Base-by-base conservation (phyloP, 2,329 filamentous ascomycete genomes). In the Endoconidiophora polonica region DNA sequence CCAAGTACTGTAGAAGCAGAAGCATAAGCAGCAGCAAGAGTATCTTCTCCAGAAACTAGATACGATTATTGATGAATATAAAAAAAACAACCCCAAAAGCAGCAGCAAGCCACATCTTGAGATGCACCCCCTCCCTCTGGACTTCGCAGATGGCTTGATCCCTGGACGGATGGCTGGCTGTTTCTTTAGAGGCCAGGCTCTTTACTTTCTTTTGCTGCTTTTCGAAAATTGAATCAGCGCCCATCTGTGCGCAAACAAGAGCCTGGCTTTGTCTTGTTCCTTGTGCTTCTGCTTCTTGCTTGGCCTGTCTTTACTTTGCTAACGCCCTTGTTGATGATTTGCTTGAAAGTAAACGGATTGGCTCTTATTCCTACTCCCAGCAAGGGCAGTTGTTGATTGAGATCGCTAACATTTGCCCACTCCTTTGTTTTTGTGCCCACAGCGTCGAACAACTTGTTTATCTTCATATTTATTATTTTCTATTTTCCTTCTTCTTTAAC, bases 401-500 rank as follows among this genome's bases (percentile, higher is more conserved):
- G 36, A 23, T 48, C 52, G 48, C 52, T 39, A 18, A 49, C 44
- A 29, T 39, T 37, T 46, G 47, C 41, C 47, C 44, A 42, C 38
- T 37, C 42, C 12, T n/a, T 48, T 52, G 16, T 12, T 33, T 33
- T 33, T 33, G 29, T 33, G 29, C 29, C 12, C 29, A 33, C 29
- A 12, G 29, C 16, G 16, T 7, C 29, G 9, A 33, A 33, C 29
- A 3, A 33, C 12, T 10, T 10, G 9, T 33, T 45, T 36, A 4
- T 36, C 18, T 45, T 33, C 29, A 4, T 23, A 26, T 20, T 10
- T 45, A 9, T 43, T 43, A 14, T 43, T 43, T 55, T 54, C 12
- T 33, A 18, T 18, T 18, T 33, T 12, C 12, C 29, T 57, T 52
- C 48, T 55, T 55, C 48, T 48, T 54, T 41, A 52, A 49, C 54